Conservation (phyloP, 148 eudicot species). For the Camellia lanceoleosa region DNA sequence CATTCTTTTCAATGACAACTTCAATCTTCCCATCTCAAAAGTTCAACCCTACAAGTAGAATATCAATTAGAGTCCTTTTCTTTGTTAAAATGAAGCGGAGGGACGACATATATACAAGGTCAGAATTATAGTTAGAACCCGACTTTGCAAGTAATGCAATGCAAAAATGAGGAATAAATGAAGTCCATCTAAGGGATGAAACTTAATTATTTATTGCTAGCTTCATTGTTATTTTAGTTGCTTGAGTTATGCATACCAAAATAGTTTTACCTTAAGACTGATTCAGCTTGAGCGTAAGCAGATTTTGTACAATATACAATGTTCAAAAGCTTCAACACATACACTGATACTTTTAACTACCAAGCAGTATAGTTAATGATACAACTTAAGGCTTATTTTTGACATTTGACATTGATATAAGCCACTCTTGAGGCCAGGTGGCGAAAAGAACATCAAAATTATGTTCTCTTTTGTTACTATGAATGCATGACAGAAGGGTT, state of each 20-base stretch:
- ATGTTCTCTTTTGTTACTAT: not conserved
- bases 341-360: not conserved
- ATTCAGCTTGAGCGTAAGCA: not conserved
- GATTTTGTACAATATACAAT: not conserved
- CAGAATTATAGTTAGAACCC: not conserved
- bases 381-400: not conserved
- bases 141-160: not conserved
- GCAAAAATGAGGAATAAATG: not conserved
- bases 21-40: not conserved
- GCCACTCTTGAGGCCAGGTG: not conserved
- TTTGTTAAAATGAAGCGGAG: not conserved
- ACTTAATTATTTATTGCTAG: not conserved
- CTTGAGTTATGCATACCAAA: not conserved
- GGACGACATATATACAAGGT: not conserved
- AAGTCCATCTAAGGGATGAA: not conserved
- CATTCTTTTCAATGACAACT: not conserved
- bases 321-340: not conserved
- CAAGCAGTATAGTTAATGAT: not conserved
- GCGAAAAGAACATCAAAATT: not conserved
- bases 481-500: not conserved
- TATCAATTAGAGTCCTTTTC: not conserved
- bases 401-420: not conserved
- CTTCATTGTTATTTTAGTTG: too few species aligned
- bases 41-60: not conserved
- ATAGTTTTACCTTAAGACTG: not conserved